Evolutionary conservation across 2,329 filamentous ascomycete genomes (phyloP), one percentile per base, ranked within the genome.

Genomic region (Aspergillus floridensis): DNA sequence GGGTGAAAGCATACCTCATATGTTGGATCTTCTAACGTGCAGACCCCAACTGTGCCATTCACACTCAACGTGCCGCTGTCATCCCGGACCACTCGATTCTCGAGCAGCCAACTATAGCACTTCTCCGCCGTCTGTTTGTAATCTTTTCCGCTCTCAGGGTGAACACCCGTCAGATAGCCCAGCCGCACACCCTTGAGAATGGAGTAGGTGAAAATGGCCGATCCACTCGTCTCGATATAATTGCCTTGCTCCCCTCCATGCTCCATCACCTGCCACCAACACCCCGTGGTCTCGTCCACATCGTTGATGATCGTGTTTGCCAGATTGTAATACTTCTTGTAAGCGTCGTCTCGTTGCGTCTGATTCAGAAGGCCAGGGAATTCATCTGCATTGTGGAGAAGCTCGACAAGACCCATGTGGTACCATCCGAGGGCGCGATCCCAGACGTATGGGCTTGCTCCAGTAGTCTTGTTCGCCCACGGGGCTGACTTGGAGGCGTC

Each of bases 251-350:
- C 65, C 1, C 77, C 79, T 0, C 79, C 77, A 57, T 82, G 80
- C 64, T 79, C 79, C 79, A 86, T 83, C 48, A 86, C 74, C 54
- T 86, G 72, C 81, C 82, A 86, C 84, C 84, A 87, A 6, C 81
- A 83, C 0, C 83, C 82, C 5, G 70, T 74, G 2, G 63, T 64
- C 11, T 65, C 64, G 57, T 82, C 80, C 22, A 79, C 79, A 0
- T 76, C 74, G 10, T 66, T 66, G 57, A 77, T 76, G 2, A 84
- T 62, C 0, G 79, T 79, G 0, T 73, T 64, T 0, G 78, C 76
- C 0, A 82, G 71, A 3, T 76, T 70, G 1, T 70, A 68, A 29
- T 81, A 77, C 64, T 81, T 79, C 4, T 66, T 67, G 48, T 72
- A 63, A 5, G 81, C 68, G 61, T 73, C 71, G 16, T 63, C 62